Evolutionary conservation across 169 alveolate genomes (phyloP).

Genomic region (Haemoproteus tartakovskyi): DNA sequence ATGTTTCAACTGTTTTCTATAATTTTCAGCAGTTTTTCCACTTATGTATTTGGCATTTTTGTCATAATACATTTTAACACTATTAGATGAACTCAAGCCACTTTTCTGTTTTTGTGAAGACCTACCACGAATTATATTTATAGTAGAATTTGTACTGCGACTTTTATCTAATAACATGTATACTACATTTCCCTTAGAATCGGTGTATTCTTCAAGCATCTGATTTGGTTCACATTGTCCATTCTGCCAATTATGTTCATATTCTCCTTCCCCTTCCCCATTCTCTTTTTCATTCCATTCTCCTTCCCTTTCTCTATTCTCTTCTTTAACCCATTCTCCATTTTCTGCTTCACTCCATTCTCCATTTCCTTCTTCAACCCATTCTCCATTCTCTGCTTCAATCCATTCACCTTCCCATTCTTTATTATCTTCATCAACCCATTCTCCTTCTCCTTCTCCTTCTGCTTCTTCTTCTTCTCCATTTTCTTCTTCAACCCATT

Average conservation of each 20-base stretch:
- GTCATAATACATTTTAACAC: no score
- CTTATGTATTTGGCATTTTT: no score
- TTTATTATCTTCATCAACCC: not conserved
- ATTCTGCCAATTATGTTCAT: not conserved
- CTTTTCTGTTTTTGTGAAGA: no score
- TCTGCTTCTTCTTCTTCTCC: not conserved
- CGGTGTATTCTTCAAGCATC: no score
- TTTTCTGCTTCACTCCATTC: not conserved
- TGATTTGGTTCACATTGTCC: not conserved
- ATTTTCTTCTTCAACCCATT: no score
- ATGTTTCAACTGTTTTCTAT: no score
- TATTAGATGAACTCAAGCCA: no score
- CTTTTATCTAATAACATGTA: no score
- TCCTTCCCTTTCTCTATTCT: not conserved
- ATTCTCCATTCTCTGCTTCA: not conserved
- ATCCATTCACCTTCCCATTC: not conserved
- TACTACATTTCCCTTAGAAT: no score
- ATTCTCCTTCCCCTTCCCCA: not conserved
- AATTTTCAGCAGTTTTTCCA: no score
- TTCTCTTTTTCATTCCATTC: not conserved
- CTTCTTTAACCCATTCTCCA: not conserved
- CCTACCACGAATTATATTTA: no score
- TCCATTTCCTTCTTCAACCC: not conserved
- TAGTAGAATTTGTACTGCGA: no score
- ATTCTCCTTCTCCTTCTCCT: slow-evolving; percentile 1